Evolutionary conservation across 768 basidiomycete species (phyloP).

Genomic region (Boletus subparvulus): DNA sequence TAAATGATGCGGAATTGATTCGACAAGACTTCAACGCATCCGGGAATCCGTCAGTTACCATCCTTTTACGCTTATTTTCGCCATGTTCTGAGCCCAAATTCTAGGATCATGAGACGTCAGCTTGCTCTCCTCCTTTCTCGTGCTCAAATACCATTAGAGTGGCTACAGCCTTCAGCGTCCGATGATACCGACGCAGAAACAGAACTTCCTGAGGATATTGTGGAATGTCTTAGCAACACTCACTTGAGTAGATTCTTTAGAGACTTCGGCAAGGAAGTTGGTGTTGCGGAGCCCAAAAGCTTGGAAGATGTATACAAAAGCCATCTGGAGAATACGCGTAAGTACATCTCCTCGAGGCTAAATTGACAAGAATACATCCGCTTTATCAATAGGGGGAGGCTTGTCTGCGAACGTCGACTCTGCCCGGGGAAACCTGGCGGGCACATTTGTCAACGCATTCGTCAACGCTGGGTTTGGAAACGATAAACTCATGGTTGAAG

Average conservation of each 20-base stretch:
- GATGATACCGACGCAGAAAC: slow-evolving; percentile 56
- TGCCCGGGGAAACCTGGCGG: slow-evolving; percentile 90
- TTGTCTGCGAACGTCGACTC: slow-evolving; percentile 83
- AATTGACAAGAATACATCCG: background rate
- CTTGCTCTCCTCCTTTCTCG: slow-evolving; percentile 93
- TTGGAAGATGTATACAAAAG: slow-evolving; percentile 97
- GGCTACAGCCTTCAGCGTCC: slow-evolving; percentile 64
- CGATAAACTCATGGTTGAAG: slow-evolving; percentile 97
- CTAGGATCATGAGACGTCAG: slow-evolving; percentile 88
- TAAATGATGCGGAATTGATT: slow-evolving; percentile 78
- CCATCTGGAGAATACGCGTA: slow-evolving; percentile 88
- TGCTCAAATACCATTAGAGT: slow-evolving; percentile 86
- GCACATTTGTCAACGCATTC: slow-evolving; percentile 98
- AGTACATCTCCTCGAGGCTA: slow-evolving; percentile 19
- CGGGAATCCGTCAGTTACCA: slow-evolving; percentile 70
- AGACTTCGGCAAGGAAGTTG: slow-evolving; percentile 91
- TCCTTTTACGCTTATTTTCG: background rate
- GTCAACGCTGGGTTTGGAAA: slow-evolving; percentile 99
- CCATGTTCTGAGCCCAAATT: background rate
- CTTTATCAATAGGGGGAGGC: slow-evolving; percentile 49
- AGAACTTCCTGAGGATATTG: slow-evolving; percentile 76
- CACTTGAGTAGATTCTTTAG: slow-evolving; percentile 82
- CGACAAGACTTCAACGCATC: slow-evolving; percentile 87
- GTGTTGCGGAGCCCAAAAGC: slow-evolving; percentile 84
- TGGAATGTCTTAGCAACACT: slow-evolving; percentile 84